Base-by-base conservation (phyloP, 169 alveolate species). In the Babesia divergens region DNA sequence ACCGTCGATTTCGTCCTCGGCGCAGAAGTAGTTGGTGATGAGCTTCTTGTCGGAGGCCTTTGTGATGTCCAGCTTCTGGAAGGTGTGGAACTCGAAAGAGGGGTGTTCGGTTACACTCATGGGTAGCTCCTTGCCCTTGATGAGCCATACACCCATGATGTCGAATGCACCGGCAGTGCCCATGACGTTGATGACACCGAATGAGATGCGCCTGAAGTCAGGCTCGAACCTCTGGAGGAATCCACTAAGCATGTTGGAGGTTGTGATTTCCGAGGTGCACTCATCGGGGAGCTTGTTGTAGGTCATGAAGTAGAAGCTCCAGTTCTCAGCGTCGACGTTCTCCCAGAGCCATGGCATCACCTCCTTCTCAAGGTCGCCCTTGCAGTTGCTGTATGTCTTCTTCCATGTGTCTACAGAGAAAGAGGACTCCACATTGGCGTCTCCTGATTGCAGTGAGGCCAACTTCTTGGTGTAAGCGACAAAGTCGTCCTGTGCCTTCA, bases 251-350 rank as follows among this genome's bases (percentile, higher is more conserved):
- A 94, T 90, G 89, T 97, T 97, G 55, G 91, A 90, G 44, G 97
- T 91, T 50, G 84, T 79, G 67, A 91, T 91, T 40, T 95, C 93
- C 31, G 91, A 89, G 26, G 84, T 91, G 42, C 98, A 95, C 82
- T 97, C 99, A 40, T 91, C 98, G 74, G 92, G 97, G 80, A 92
- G 92, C 74, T 95, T 97, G 64, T 95, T 94, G 92, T 97, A 97
- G 53, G 93, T 89, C 89, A 95, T 81, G 84, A 82, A 91, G 91
- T 94, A 97, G 79, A 96, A 70, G 29, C 96, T 89, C 85, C 91
- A 97, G 37, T 96, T 98, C 51, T 89, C 89, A 4, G 85, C 49
- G 80, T 97, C 98, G 76, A 81, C 89, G 55, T 86, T 84, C n/a
- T 68, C 60, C 93, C 94, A 91, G 75, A 95, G 91, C 90, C 94